phyloP scores from a whole-genome alignment of 202 grass and related monocot genomes.

The Setaria viridis region DNA sequence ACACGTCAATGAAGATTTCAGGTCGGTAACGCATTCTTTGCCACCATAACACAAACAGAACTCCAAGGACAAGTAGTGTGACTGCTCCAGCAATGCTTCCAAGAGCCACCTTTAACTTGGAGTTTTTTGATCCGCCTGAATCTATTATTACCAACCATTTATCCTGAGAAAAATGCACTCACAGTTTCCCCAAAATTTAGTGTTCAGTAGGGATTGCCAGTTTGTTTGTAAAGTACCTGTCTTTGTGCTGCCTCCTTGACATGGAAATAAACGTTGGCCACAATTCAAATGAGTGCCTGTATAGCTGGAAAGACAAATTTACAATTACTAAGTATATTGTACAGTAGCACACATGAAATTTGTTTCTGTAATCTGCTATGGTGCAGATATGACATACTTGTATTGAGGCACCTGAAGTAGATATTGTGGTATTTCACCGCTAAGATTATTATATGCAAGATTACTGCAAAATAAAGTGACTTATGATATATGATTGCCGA shows the following conservation, averaged over 20 bases:
- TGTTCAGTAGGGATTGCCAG: background rate
- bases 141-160: conserved; percentile 43
- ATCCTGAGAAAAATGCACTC: background rate
- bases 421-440: conserved; percentile 56
- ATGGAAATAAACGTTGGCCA: conserved; percentile 56
- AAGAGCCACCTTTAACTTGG: conserved; percentile 54
- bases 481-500: conserved; percentile 37
- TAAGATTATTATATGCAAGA: conserved; percentile 62
- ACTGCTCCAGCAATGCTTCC: conserved; percentile 62
- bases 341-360: background rate
- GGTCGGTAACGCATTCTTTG: conserved; percentile 49
- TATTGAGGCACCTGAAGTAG: conserved; percentile 59
- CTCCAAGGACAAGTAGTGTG: conserved; percentile 44
- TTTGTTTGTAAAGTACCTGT: conserved; percentile 50
- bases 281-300: conserved; percentile 71
- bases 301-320: conserved; percentile 59
- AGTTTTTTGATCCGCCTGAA: conserved; percentile 57
- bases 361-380: conserved; percentile 27
- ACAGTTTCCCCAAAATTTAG: conserved; percentile 19
- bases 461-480: conserved; percentile 56
- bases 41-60: conserved; percentile 69
- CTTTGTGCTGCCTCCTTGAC: conserved; percentile 35
- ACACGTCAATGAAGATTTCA: conserved; percentile 82
- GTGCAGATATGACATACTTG: conserved; percentile 59
- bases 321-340: conserved; percentile 21